phyloP scores from a whole-genome alignment of 192 early-diverging fungal species.

The Bifiguratus adelaidae region DNA sequence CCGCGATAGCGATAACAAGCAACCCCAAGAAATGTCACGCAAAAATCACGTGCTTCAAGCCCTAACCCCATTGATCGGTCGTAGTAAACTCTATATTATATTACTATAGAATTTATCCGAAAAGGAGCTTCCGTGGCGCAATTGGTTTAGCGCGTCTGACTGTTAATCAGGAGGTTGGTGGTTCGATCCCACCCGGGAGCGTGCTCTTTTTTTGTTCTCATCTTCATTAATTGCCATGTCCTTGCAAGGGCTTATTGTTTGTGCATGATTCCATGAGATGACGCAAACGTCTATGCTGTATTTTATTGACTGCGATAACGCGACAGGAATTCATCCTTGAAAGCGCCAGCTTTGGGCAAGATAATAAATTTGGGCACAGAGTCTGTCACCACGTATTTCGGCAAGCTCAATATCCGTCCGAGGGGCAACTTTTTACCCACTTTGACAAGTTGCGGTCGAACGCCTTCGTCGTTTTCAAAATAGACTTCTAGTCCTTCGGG shows the following conservation, averaged over 20 bases:
- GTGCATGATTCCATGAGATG: too few species aligned
- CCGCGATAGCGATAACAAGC: too few species aligned
- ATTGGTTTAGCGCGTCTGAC: conserved; percentile 50
- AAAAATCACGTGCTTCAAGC: too few species aligned
- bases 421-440: conserved; percentile 51
- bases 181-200: conserved; percentile 51
- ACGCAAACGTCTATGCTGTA: too few species aligned
- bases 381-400: conserved; percentile 68
- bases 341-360: conserved; percentile 51
- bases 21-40: too few species aligned
- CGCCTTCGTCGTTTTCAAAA: conserved; percentile 55
- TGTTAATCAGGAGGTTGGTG: conserved; percentile 55
- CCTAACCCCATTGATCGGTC: too few species aligned
- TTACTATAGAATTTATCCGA: not conserved
- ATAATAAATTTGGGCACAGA: conserved; percentile 82
- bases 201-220: conserved; percentile 15
- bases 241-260: too few species aligned
- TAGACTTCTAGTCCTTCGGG: conserved; percentile 66
- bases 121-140: conserved; percentile 42
- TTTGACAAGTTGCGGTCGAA: conserved; percentile 47
- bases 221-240: too few species aligned
- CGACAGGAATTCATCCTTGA: conserved; percentile 50
- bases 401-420: conserved; percentile 44
- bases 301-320: too few species aligned
- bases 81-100: too few species aligned